Conservation (phyloP, 306 rosid genomes). For the Acacia crassicarpa region DNA sequence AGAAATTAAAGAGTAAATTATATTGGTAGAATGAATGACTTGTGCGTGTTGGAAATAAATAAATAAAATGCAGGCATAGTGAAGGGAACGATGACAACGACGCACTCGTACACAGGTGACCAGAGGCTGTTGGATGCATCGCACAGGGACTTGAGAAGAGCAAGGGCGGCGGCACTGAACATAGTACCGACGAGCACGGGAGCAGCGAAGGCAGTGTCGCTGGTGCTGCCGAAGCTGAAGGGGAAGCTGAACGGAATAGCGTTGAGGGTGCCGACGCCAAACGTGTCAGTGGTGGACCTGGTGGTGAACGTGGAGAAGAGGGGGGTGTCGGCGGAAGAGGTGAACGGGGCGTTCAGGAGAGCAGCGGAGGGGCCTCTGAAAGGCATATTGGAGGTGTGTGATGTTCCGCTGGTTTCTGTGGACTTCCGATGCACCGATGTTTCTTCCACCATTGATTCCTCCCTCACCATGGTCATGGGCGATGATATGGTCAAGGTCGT, state of each 20-base stretch:
- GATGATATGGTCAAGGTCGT: conserved; percentile 99
- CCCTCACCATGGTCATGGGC: conserved; percentile 98
- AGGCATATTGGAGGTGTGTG: conserved; percentile 92
- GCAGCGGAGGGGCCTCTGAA: conserved; percentile 84
- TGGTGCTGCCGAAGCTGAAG: conserved; percentile 87
- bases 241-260: conserved; percentile 98
- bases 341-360: conserved; percentile 90
- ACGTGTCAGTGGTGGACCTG: conserved; percentile 94
- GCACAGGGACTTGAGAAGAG: conserved; percentile 93
- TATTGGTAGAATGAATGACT: not conserved
- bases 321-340: conserved; percentile 89
- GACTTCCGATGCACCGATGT: conserved; percentile 93
- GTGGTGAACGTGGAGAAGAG: conserved; percentile 86
- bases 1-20: not conserved
- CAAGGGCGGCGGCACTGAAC: conserved; percentile 96
- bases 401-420: conserved; percentile 86
- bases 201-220: conserved; percentile 97
- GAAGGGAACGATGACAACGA: conserved; percentile 99
- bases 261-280: conserved; percentile 95
- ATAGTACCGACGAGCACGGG: conserved; percentile 99
- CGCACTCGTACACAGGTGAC: conserved; percentile 99
- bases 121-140: conserved; percentile 99
- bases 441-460: conserved; percentile 90
- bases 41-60: not conserved
- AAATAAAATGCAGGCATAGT: conserved; percentile 55